Conservation (phyloP, 2,329 filamentous ascomycete species). For the Pseudovirgaria hyperparasitica region DNA sequence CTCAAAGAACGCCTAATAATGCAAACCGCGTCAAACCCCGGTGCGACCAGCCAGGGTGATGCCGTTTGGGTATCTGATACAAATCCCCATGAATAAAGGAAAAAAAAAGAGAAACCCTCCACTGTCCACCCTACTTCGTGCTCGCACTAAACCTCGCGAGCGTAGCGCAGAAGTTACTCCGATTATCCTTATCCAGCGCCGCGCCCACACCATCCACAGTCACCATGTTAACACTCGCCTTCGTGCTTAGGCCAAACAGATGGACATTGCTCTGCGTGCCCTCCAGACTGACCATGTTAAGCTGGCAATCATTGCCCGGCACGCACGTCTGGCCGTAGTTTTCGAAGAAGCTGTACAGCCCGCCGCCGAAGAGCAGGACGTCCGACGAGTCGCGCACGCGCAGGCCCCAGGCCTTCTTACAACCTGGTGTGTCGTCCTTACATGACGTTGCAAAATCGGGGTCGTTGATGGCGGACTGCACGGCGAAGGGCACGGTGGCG, state of each 20-base stretch:
- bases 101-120: no score
- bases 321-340: slow-evolving; percentile 42
- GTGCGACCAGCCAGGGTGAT: no score
- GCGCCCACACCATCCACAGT: slow-evolving; percentile 22
- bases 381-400: slow-evolving; percentile 26
- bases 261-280: slow-evolving; percentile 28
- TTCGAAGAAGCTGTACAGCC: slow-evolving; percentile 48
- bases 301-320: slow-evolving; percentile 35
- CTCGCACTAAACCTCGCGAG: slow-evolving; percentile 26
- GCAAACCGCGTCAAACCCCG: no score
- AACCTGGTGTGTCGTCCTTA: slow-evolving; percentile 11
- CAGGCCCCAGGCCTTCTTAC: slow-evolving; percentile 34
- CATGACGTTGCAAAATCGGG: slow-evolving; percentile 28
- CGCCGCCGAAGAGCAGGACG: slow-evolving; percentile 34
- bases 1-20: no score
- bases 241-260: slow-evolving; percentile 35
- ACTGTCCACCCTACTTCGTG: no score
- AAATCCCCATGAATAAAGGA: no score
- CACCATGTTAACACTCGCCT: slow-evolving; percentile 38
- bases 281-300: slow-evolving; percentile 34
- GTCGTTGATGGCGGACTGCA: slow-evolving; percentile 30
- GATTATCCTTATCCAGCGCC: slow-evolving; percentile 31
- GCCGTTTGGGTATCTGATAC: no score
- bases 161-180: slow-evolving; percentile 36
- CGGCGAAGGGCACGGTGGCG: slow-evolving; percentile 44